phyloP scores from a whole-genome alignment of 2,329 filamentous ascomycete genomes.

The Diplodia sapinea region DNA sequence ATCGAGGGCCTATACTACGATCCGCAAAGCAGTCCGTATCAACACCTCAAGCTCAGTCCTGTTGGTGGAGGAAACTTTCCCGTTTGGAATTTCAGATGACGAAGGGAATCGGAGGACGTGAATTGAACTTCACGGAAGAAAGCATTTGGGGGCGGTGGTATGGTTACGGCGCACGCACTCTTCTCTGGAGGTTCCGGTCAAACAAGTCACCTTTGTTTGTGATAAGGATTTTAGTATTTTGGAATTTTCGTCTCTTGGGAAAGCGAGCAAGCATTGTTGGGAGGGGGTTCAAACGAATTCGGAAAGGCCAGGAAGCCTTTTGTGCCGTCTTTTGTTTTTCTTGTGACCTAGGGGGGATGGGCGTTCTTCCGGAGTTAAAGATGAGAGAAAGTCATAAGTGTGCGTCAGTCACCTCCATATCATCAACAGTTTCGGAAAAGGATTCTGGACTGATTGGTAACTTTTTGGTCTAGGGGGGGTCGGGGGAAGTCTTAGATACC shows the following conservation, averaged over 20 bases:
- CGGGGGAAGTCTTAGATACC: neutral
- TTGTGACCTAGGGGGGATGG: neutral
- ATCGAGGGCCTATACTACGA: conserved; percentile 62
- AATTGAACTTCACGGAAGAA: conserved; percentile 60
- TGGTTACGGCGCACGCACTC: neutral
- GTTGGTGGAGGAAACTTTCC: conserved; percentile 44
- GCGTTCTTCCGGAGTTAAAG: neutral
- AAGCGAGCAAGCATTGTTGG: conserved; percentile 1
- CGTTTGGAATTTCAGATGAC: conserved; percentile 49
- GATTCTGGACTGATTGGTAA: neutral
- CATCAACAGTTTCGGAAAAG: neutral
- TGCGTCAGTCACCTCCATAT: neutral
- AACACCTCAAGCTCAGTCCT: conserved; percentile 55
- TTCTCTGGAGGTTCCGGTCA: neutral
- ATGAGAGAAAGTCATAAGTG: neutral
- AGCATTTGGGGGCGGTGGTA: neutral
- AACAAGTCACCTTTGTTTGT: neutral
- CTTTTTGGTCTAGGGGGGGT: neutral
- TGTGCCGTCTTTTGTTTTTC: neutral
- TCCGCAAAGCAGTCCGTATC: conserved; percentile 60
- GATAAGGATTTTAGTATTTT: conserved; percentile 2
- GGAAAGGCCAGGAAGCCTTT: neutral
- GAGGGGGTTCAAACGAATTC: neutral
- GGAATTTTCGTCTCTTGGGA: neutral
- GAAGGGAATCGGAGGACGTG: conserved; percentile 63